phyloP scores from a whole-genome alignment of 179 eudicot species.

The Kewa caespitosa region DNA sequence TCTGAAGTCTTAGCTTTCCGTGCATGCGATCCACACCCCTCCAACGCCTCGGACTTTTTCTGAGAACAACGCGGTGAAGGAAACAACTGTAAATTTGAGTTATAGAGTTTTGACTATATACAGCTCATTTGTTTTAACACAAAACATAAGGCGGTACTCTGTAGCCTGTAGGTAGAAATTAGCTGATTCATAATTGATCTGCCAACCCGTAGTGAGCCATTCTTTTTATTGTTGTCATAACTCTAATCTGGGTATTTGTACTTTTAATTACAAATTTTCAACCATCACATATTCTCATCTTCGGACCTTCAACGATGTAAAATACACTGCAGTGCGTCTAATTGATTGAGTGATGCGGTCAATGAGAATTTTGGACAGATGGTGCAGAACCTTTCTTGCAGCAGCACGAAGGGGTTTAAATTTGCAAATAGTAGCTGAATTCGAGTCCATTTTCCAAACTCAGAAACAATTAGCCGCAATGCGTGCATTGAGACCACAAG shows the following conservation, averaged over 20 bases:
- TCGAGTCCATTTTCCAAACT: too few species aligned
- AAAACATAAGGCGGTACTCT: not conserved
- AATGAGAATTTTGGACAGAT: not conserved
- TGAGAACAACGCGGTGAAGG: not conserved
- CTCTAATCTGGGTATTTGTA: not conserved
- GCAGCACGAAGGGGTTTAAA: too few species aligned
- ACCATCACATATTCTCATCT: not conserved
- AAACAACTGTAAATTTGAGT: not conserved
- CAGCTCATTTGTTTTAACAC: not conserved
- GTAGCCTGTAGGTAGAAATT: not conserved
- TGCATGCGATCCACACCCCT: not conserved
- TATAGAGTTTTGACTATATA: not conserved
- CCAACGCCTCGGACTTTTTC: too few species aligned
- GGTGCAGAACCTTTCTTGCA: too few species aligned
- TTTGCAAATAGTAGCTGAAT: too few species aligned
- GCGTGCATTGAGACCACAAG: too few species aligned
- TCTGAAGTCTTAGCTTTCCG: not conserved
- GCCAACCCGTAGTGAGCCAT: not conserved
- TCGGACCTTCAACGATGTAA: not conserved
- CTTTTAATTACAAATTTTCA: not conserved
- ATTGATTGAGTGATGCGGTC: not conserved
- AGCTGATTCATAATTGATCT: not conserved
- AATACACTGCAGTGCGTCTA: too few species aligned
- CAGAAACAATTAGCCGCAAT: too few species aligned
- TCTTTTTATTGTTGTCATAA: not conserved